A percentile compares a stretch with the other conserved stretches of the same genome.
Conservation (phyloP, 129 eudicot species). For the Scalesia atractyloides region DNA sequence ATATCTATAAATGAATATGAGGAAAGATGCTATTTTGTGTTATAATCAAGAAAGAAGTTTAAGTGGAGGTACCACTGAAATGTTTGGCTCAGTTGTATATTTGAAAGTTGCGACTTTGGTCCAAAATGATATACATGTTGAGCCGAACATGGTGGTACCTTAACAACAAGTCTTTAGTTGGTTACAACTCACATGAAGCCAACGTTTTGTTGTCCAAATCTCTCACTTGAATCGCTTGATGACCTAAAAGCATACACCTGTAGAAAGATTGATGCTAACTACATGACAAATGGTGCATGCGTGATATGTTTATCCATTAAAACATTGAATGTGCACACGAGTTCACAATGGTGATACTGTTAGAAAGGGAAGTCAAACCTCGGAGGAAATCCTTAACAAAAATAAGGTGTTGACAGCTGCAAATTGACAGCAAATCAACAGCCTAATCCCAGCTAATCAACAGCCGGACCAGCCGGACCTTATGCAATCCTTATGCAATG, state of each 20-base stretch:
- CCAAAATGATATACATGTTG: too few species aligned
- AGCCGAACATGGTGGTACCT: neutral
- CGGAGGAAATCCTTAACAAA: too few species aligned
- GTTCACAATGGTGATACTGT: neutral
- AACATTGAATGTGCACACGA: neutral
- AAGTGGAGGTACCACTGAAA: neutral
- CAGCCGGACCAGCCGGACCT: too few species aligned
- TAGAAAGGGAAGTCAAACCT: too few species aligned
- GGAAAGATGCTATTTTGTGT: neutral
- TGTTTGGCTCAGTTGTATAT: neutral
- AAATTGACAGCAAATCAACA: too few species aligned
- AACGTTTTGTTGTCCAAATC: conserved; percentile 65
- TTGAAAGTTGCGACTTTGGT: too few species aligned
- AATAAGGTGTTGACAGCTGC: too few species aligned
- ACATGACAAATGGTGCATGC: neutral
- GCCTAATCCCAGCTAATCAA: too few species aligned
- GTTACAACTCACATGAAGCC: conserved; percentile 50
- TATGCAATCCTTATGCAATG: too few species aligned
- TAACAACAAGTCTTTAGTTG: neutral
- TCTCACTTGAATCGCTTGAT: conserved; percentile 43
- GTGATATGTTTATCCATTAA: too few species aligned
- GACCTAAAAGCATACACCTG: conserved; percentile 80
- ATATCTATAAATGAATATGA: conserved; percentile 29
- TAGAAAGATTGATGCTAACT: conserved; percentile 16
- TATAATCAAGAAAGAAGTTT: neutral